Evolutionary conservation across 306 rosid species (phyloP).

Genomic region (Inga leiocalycina): DNA sequence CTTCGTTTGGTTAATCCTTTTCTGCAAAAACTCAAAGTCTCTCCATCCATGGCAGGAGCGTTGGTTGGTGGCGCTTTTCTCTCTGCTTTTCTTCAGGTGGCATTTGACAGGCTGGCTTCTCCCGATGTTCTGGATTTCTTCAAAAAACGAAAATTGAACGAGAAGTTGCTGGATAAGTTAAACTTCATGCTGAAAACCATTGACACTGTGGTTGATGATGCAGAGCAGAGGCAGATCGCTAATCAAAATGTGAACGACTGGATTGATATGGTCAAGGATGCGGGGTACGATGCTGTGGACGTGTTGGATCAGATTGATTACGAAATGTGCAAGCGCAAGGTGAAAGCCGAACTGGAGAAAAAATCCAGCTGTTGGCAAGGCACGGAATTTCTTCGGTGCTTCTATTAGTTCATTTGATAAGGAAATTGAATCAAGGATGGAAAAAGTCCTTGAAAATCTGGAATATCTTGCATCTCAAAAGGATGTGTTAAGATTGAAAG

Average conservation of each 20-base stretch:
- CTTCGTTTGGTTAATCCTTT: no score
- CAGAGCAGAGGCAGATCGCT: constrained; percentile 28
- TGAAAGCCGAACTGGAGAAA: constrained; percentile 4
- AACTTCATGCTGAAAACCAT: neutral
- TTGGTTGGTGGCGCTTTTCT: constrained; percentile 24
- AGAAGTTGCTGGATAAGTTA: constrained; percentile 16
- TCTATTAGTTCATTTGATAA: neutral
- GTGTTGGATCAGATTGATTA: neutral
- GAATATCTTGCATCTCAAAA: neutral
- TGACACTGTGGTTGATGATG: constrained; percentile 18
- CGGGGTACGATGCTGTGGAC: constrained; percentile 7
- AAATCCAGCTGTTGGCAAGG: neutral
- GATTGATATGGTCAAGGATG: constrained; percentile 25
- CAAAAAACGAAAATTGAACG: neutral
- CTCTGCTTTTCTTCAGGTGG: constrained; percentile 7
- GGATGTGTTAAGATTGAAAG: constrained; percentile 4
- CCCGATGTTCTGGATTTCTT: neutral
- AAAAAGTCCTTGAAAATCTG: neutral
- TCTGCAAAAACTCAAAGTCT: no score
- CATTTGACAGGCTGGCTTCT: constrained; percentile 31
- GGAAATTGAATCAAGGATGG: neutral
- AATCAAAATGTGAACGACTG: neutral
- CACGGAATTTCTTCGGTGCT: neutral
- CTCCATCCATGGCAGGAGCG: neutral
- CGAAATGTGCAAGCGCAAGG: neutral